Evolutionary conservation across 305 asterid species (phyloP).

Genomic region (Solanum hybrid): DNA sequence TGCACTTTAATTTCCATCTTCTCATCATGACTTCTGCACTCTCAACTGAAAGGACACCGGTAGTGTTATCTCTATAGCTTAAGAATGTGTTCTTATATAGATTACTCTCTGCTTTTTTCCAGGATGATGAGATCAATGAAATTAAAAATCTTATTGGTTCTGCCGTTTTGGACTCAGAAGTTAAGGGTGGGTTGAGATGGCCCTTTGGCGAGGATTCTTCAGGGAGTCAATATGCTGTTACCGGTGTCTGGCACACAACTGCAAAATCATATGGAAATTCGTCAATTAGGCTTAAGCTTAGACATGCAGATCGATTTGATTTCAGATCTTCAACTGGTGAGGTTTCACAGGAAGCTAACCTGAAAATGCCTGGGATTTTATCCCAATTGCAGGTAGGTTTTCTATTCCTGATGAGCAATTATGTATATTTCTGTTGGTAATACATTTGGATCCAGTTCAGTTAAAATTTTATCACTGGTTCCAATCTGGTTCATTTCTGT

Average conservation of each 20-base stretch:
- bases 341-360: slow-evolving; percentile 28
- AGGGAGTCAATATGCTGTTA: slow-evolving; percentile 30
- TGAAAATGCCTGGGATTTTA: slow-evolving; percentile 27
- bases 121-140: slow-evolving; percentile 40
- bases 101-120: slow-evolving; percentile 6
- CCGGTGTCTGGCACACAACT: slow-evolving; percentile 31
- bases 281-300: slow-evolving; percentile 28
- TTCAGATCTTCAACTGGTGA: slow-evolving; percentile 34
- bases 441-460: background rate
- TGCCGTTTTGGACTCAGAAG: slow-evolving; percentile 31
- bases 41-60: background rate
- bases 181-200: slow-evolving; percentile 52
- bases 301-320: slow-evolving; percentile 38
- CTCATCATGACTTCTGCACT: background rate
- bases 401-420: background rate
- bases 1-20: background rate
- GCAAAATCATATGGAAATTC: slow-evolving; percentile 18
- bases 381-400: slow-evolving; percentile 28
- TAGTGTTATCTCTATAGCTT: background rate
- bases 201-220: slow-evolving; percentile 30
- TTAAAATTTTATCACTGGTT: background rate
- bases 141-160: slow-evolving; percentile 26
- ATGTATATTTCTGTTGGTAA: background rate
- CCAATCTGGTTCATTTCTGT: background rate
- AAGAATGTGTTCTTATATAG: background rate